Evolutionary conservation across 306 rosid genomes (phyloP).

Genomic region (Neltuma alba): DNA sequence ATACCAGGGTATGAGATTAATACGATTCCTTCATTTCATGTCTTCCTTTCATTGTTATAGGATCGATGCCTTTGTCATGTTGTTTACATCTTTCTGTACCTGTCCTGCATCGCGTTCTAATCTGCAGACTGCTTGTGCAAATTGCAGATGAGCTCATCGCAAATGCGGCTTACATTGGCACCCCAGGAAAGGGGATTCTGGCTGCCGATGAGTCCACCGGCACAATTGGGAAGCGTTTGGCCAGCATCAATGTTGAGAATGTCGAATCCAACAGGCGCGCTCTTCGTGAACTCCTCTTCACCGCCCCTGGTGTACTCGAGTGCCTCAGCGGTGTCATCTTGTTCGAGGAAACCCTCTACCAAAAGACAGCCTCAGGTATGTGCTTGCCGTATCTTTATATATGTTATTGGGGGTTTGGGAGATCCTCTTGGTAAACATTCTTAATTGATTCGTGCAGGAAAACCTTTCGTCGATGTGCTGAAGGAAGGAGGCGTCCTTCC

Average conservation of each 20-base stretch:
- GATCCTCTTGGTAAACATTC: neutral
- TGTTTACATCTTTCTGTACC: too few species aligned
- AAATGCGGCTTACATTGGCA: slow-evolving; percentile 73
- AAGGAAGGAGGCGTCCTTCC: slow-evolving; percentile 76
- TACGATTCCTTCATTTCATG: neutral
- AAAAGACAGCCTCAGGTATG: slow-evolving; percentile 60
- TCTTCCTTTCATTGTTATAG: neutral
- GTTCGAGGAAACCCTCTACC: slow-evolving; percentile 76
- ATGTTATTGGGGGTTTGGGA: too few species aligned
- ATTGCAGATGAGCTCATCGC: slow-evolving; percentile 68
- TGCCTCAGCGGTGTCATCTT: slow-evolving; percentile 67
- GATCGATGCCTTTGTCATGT: too few species aligned
- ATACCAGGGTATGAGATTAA: slow-evolving; percentile 35
- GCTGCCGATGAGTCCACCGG: slow-evolving; percentile 82
- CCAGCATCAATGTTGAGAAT: slow-evolving; percentile 70
- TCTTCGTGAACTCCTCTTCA: slow-evolving; percentile 72
- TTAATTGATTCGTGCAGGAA: slow-evolving; percentile 47
- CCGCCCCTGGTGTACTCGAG: slow-evolving; percentile 54
- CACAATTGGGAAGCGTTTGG: slow-evolving; percentile 68
- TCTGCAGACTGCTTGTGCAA: neutral
- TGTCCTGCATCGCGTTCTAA: neutral
- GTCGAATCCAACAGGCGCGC: slow-evolving; percentile 61
- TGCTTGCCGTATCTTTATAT: neutral
- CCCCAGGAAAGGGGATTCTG: slow-evolving; percentile 79
- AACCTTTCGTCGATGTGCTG: slow-evolving; percentile 67